Base-by-base conservation (phyloP, 2,329 filamentous ascomycete species). In the Aspergillus unguis region DNA sequence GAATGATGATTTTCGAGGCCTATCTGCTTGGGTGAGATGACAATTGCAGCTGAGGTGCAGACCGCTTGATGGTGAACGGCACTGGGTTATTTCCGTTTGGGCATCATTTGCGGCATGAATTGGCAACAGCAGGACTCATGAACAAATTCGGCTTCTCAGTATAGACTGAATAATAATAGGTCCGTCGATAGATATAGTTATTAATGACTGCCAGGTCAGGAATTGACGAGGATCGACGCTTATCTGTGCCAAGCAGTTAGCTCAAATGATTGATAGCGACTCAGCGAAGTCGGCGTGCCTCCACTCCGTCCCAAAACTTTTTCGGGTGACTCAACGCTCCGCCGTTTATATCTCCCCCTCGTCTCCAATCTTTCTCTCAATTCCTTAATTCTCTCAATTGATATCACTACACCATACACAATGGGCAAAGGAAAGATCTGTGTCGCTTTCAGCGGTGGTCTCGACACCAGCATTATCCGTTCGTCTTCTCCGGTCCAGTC, bases 391-490 rank as follows among this genome's bases (percentile, higher is more conserved):
- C 35, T 29, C 43, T 10, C 33, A 27, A 36, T 48, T 35, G 5
- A 37, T 8, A 38, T 28, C 29, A 29, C 29, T 23, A 35, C 48
- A 35, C 23, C 25, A 23, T 44, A 31, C 44, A 54, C 35, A 47
- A 55, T 55, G 53, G 47, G 38, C 38, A 55, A 55, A 50, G 53
- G 53, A 55, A 55, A 68, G 64, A 68, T 71, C 61, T 69, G 67
- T 57, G 63, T 70, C 47, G 70, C 69, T 56, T 73, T 71, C 62
- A 68, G 65, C 44, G 72, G 81, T 67, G 81, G 81, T 65, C 76
- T 84, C 57, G 81, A 84, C 65, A 84, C 81, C 61, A 80, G 77
- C 65, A 80, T 78, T 56, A 82, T 82, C 67, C 70, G 78, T 64
- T 73, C 71, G 70, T 54, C 52, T 59, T 49, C 56, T 62, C 71